Evolutionary conservation across 116 monocot genomes (phyloP).

Genomic region (Phalaenopsis hybrid): DNA sequence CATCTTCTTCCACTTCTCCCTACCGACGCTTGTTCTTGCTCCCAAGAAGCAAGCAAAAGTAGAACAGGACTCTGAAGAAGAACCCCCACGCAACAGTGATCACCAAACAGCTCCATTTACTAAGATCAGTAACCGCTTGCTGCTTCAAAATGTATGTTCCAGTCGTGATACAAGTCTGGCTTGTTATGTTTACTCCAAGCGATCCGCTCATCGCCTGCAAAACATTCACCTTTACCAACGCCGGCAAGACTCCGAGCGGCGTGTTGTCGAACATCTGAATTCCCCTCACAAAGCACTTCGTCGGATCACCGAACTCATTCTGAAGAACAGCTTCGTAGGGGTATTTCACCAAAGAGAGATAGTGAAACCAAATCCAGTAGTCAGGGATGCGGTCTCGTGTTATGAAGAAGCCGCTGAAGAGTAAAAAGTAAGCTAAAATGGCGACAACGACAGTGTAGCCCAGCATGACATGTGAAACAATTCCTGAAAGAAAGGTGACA

Average conservation of each 20-base stretch:
- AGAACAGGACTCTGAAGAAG: conserved; percentile 69
- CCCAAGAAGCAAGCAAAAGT: conserved; percentile 49
- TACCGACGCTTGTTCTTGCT: conserved; percentile 76
- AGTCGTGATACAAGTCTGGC: conserved; percentile 40
- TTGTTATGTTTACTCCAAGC: conserved; percentile 21
- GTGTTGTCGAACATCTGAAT: conserved; percentile 54
- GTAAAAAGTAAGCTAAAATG: conserved; percentile 54
- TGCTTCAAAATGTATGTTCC: conserved; percentile 35
- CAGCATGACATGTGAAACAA: conserved; percentile 46
- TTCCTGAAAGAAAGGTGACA: conserved; percentile 68
- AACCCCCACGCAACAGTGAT: conserved; percentile 67
- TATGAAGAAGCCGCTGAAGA: conserved; percentile 74
- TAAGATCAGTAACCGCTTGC: conserved; percentile 46
- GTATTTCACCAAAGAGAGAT: conserved; percentile 67
- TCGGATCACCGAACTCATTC: conserved; percentile 47
- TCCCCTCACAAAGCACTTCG: conserved; percentile 46
- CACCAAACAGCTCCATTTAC: conserved; percentile 55
- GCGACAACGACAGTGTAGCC: conserved; percentile 56
- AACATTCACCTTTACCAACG: conserved; percentile 23
- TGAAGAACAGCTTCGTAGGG: conserved; percentile 54
- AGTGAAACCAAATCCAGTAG: conserved; percentile 89
- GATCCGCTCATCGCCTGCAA: conserved; percentile 42
- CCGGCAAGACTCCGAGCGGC: conserved; percentile 28
- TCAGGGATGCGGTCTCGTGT: conserved; percentile 38
- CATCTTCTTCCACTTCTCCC: not conserved